A percentile compares a stretch with the other conserved stretches of the same genome.
phyloP scores from a whole-genome alignment of 257 asterid genomes.

The Nicotiana sylvestris region DNA sequence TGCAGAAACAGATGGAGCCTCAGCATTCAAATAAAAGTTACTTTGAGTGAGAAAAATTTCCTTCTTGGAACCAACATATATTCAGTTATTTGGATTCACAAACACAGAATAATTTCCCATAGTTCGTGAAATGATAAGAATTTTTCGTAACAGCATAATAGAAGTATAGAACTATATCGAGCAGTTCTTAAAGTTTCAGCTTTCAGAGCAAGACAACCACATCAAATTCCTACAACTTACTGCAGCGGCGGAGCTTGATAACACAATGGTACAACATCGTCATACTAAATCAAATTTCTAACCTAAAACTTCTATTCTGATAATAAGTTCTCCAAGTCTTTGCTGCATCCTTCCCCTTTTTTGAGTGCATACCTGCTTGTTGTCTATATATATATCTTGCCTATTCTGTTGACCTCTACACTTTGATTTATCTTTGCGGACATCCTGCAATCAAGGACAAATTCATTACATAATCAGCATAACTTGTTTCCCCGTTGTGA shows the following conservation, averaged over 20 bases:
- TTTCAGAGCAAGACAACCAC: too few relatives aligned
- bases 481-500: neutral
- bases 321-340: slow-evolving; percentile 26
- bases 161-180: too few relatives aligned
- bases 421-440: slow-evolving; percentile 17
- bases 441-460: slow-evolving; percentile 21
- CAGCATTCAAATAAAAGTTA: too few relatives aligned
- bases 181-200: too few relatives aligned
- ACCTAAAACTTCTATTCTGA: slow-evolving; percentile 52
- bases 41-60: too few relatives aligned
- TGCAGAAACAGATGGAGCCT: too few relatives aligned
- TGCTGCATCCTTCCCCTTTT: slow-evolving; percentile 12
- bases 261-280: neutral
- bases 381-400: neutral
- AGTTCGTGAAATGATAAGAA: too few relatives aligned
- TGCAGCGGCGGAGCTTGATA: neutral
- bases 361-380: neutral
- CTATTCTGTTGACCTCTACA: neutral
- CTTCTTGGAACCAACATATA: too few relatives aligned
- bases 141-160: too few relatives aligned
- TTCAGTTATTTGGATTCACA: too few relatives aligned
- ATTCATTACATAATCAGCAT: neutral
- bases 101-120: too few relatives aligned
- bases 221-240: too few relatives aligned
- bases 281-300: neutral